phyloP scores from a whole-genome alignment of 306 rosid species.

The Abrus precatorius region DNA sequence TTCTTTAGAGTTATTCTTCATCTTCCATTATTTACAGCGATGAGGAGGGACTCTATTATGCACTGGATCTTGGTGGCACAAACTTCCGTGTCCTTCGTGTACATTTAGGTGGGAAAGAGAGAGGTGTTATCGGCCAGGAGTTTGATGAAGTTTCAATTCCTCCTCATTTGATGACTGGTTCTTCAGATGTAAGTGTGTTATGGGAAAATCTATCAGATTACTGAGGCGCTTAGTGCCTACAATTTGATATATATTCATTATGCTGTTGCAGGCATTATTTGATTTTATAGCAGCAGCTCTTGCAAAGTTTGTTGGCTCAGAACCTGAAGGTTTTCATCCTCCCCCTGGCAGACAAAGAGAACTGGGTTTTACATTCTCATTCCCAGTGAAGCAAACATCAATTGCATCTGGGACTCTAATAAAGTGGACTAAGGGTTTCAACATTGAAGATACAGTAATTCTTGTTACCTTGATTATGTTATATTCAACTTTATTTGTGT shows the following conservation, averaged over 20 bases:
- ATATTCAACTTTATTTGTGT: slow-evolving; percentile 33
- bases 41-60: slow-evolving; percentile 86
- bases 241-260: slow-evolving; percentile 37
- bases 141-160: slow-evolving; percentile 89
- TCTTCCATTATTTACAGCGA: slow-evolving; percentile 59
- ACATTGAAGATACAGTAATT: slow-evolving; percentile 72
- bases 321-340: slow-evolving; percentile 79
- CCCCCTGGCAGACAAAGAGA: slow-evolving; percentile 89
- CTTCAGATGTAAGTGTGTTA: slow-evolving; percentile 77
- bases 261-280: slow-evolving; percentile 75
- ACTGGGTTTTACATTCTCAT: slow-evolving; percentile 93
- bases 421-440: slow-evolving; percentile 97
- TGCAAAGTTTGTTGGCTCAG: slow-evolving; percentile 75
- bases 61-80: slow-evolving; percentile 96
- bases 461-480: slow-evolving; percentile 47
- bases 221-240: slow-evolving; percentile 13
- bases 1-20: slow-evolving; percentile 8
- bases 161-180: slow-evolving; percentile 80
- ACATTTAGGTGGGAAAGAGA: slow-evolving; percentile 83
- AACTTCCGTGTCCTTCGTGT: slow-evolving; percentile 94
- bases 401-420: slow-evolving; percentile 86
- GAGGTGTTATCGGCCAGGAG: slow-evolving; percentile 68
- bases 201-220: slow-evolving; percentile 22
- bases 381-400: slow-evolving; percentile 88
- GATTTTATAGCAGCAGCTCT: slow-evolving; percentile 87